Conservation (phyloP, 495 filamentous ascomycete species). For the Evansstolkia leycettana region DNA sequence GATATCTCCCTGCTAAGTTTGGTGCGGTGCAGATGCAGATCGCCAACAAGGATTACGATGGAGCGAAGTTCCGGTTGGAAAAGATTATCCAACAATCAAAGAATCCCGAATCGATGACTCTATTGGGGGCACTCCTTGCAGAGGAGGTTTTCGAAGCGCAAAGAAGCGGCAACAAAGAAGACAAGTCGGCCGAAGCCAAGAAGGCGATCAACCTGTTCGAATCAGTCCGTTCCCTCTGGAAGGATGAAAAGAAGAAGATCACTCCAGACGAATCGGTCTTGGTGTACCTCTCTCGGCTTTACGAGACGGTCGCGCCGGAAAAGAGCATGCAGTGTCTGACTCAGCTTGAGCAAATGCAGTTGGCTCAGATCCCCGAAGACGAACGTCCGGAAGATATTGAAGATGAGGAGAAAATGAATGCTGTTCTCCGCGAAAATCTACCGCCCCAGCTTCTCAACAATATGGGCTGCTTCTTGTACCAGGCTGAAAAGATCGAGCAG, state of each 20-base stretch:
- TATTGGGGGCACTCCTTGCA: slow-evolving; percentile 80
- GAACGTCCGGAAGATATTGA: slow-evolving; percentile 56
- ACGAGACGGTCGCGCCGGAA: slow-evolving; percentile 73
- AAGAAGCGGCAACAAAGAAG: slow-evolving; percentile 61
- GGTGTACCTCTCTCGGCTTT: slow-evolving; percentile 81
- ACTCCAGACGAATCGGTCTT: slow-evolving; percentile 76
- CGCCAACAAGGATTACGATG: slow-evolving; percentile 69
- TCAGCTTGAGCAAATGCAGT: slow-evolving; percentile 78
- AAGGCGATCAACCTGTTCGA: slow-evolving; percentile 78
- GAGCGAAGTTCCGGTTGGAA: slow-evolving; percentile 86
- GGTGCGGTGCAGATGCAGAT: slow-evolving; percentile 81
- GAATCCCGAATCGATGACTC: slow-evolving; percentile 79
- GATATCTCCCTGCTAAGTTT: slow-evolving; percentile 86
- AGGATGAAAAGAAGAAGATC: slow-evolving; percentile 72
- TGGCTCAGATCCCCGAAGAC: slow-evolving; percentile 58
- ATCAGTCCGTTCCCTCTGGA: slow-evolving; percentile 78
- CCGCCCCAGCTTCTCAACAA: slow-evolving; percentile 93
- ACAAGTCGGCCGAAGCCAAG: slow-evolving; percentile 68
- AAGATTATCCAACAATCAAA: slow-evolving; percentile 81
- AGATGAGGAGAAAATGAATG: slow-evolving; percentile 43
- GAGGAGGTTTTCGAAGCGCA: slow-evolving; percentile 84
- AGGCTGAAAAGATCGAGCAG: slow-evolving; percentile 63
- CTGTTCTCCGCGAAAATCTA: slow-evolving; percentile 55
- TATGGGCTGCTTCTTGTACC: slow-evolving; percentile 89
- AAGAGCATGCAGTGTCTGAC: slow-evolving; percentile 83